Base-by-base conservation (phyloP, 257 asterid species). In the Penstemon newberryi region DNA sequence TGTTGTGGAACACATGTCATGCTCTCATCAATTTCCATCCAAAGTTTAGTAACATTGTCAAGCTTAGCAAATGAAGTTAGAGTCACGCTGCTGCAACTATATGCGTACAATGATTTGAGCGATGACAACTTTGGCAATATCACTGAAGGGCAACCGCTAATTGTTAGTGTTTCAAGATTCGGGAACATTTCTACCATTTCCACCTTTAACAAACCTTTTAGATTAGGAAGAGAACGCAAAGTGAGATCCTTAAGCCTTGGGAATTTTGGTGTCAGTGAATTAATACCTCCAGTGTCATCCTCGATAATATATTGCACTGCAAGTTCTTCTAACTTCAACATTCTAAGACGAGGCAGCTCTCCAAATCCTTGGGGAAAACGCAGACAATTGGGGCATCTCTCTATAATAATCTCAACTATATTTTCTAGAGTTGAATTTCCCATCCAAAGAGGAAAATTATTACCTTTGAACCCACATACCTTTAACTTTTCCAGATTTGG, bases 241-340 rank as follows among this genome's bases (percentile, higher is more conserved):
- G 0, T 0, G 5, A 81, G 70, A 1, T 0, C 0, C 4, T 41
- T 11, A 12, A 77, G 40, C 1, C 56, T 56, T 11, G 72, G 67
- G 52, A 74, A 81, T 15, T 6, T 33, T 67, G 8, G 25, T 39
- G 11, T 15, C 4, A 3, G 38, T 6, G 13, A 7, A 37, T 38
- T 38, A 37, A 41, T 64, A 60, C 7, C 53, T 42, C 43, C 7
- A 61, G 33, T 9, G 38, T 46, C 61, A 15, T 70, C 74, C 47
- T 73, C 77, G 13, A 60, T 40, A 4, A 76, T 49, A 51, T 62
- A 67, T 69, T 73, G 70, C 37, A 50, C 40, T 13, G 45, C 61
- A 52, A 71, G 69, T 5, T 13, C 5, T 0, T 0, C 8, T 45
- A 75, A 65, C 5, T 0, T 8, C 45, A 70, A 43, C 7, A 0